Evolutionary conservation across 805 yeast species (phyloP), one percentile per base, ranked within the genome.

Genomic region (Zygosaccharomyces kombuchaensis): DNA sequence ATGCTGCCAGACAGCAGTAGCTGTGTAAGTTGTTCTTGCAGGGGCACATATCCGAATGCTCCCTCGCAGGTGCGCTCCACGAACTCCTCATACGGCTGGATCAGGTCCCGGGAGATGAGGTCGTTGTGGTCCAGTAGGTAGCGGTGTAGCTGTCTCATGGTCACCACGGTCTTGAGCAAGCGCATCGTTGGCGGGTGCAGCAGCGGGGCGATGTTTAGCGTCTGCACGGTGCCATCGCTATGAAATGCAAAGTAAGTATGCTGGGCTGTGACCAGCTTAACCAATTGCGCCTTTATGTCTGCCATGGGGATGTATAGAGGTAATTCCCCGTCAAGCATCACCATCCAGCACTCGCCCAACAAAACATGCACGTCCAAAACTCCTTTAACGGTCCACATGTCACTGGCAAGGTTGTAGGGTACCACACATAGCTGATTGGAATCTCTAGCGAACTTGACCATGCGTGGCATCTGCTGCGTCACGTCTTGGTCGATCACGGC

Each of bases 11-110:
- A 29, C 57, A 53, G 67, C 61, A 48, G 46, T 22, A 51, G 48
- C 13, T 43, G 48, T 27, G 40, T 46, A 17, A 65, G 30, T 19
- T 71, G 76, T 21, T 66, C 69, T 19, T 41, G 19, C 38, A 43
- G 19, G 2, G 23, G 41, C 19, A 17, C 34, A 22, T 38, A 38
- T n/a, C 34, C 55, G 31, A 44, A 57, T 2, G 60, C 57, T 2
- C 46, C 52, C 21, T 45, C 47, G 29, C 56, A 51, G 2, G 58
- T 25, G 9, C 50, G 51, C 0, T 46, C 43, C n/a, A 58, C 13
- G 31, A 63, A 61, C 5, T 46, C 51, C 13, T 32, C 16, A 43
- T 50, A 63, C 2, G 65, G 62, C 13, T 42, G 38, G 8, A 55
- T 37, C 8, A 56, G 36, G 9, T 55, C 57, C n/a, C 51, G 45